Conservation (phyloP, 768 basidiomycete genomes). For the Hydnomerulius pinastri region DNA sequence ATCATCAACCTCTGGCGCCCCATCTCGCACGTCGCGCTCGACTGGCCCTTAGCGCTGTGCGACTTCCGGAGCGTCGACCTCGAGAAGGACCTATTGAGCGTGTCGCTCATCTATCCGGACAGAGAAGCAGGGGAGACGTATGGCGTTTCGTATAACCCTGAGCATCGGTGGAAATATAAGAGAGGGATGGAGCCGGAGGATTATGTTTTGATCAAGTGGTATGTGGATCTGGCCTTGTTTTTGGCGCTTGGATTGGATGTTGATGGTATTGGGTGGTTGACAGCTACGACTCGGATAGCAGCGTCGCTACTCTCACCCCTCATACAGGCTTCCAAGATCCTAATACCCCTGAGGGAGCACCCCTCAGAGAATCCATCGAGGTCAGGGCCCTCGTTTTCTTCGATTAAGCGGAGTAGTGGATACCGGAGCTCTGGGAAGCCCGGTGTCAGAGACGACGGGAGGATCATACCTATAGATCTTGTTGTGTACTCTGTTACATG, state of each 20-base stretch:
- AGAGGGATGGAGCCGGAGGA: slow-evolving; percentile 47
- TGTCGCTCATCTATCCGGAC: slow-evolving; percentile 42
- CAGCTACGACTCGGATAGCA: slow-evolving; percentile 39
- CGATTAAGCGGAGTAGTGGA: too few species aligned
- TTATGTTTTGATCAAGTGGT: slow-evolving; percentile 51
- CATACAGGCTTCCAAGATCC: slow-evolving; percentile 39
- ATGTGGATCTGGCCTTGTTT: slow-evolving; percentile 5
- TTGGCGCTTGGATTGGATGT: too few species aligned
- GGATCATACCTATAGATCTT: too few species aligned
- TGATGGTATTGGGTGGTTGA: not conserved
- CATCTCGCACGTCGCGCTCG: slow-evolving; percentile 45
- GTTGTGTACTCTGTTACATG: too few species aligned
- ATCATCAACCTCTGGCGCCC: slow-evolving; percentile 60
- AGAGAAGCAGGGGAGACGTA: slow-evolving; percentile 47
- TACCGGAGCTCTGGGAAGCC: too few species aligned
- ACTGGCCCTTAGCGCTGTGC: slow-evolving; percentile 50
- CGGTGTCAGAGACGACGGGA: not conserved
- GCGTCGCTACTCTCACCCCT: slow-evolving; percentile 32
- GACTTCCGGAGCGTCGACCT: slow-evolving; percentile 46
- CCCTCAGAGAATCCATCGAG: slow-evolving; percentile 37
- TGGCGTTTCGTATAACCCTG: slow-evolving; percentile 38
- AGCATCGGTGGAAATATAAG: slow-evolving; percentile 48
- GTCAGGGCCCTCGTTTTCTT: slow-evolving; percentile 39
- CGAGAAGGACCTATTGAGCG: slow-evolving; percentile 38
- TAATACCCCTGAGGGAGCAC: slow-evolving; percentile 30